Evolutionary conservation across 495 filamentous ascomycete species (phyloP).

Genomic region (Lindgomyces ingoldianus): DNA sequence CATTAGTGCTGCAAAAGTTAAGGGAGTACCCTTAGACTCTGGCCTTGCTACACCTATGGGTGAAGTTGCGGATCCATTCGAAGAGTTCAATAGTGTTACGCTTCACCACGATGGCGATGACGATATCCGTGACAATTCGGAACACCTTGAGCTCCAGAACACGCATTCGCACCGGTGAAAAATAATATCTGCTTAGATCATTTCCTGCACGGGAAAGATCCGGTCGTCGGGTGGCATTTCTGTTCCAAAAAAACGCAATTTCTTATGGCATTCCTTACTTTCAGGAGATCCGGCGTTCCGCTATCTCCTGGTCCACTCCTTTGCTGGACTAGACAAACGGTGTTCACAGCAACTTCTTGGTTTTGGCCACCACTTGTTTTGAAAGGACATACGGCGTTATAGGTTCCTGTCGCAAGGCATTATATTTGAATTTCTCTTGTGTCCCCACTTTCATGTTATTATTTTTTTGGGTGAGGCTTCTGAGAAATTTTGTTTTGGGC

Average conservation of each 20-base stretch:
- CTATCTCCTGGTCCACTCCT: background rate
- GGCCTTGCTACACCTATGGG: conserved; percentile 81
- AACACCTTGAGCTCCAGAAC: conserved; percentile 10
- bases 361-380: background rate
- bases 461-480: background rate
- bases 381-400: background rate
- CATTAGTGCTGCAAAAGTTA: conserved; percentile 65
- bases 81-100: conserved; percentile 98
- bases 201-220: no score
- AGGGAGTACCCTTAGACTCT: conserved; percentile 79
- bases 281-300: background rate
- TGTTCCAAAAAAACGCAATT: no score
- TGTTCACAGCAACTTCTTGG: background rate
- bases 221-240: no score
- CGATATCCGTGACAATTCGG: conserved; percentile 8
- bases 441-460: no score
- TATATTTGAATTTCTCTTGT: background rate
- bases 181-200: background rate
- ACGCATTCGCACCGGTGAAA: conserved; percentile 16
- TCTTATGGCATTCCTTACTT: background rate
- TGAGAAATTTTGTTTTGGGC: background rate
- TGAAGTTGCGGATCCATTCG: conserved; percentile 89
- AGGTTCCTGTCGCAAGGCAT: background rate
- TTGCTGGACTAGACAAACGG: background rate
- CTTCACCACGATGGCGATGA: conserved; percentile 94